Base-by-base conservation (phyloP, 208 protist genomes). In the Wallacemonas sp. region DNA sequence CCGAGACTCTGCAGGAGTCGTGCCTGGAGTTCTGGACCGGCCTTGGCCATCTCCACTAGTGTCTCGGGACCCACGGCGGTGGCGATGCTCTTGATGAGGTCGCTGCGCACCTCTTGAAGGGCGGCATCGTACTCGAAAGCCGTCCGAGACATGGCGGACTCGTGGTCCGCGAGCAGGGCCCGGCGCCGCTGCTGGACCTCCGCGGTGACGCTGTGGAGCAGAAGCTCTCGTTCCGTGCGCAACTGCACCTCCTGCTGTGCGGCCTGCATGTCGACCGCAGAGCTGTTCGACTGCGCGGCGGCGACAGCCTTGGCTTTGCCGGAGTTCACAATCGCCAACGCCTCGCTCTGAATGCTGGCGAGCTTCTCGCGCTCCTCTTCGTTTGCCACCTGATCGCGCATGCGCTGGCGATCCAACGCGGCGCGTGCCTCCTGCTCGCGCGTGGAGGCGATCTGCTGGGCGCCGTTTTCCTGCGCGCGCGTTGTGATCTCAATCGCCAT, bases 401-500 rank as follows among this genome's bases (percentile, higher is more conserved):
- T 98, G 48, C 88, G 87, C 78, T 97, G 93, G 17, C 84, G 76
- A 54, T 98, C 96, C 27, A 99, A 85, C 44, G 75, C 58, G 41
- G 93, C 96, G 46, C 70, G 71, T 27, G 97, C 92, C 75, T 88
- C 79, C 83, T 98, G 96, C 76, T 98, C 97, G 1, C 83, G 71
- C 8, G 81, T 80, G 48, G 83, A 74, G 37, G 97, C 95, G 57
- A 97, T 78, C 69, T 98, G 95, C 64, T 88, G 76, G 32, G 97
- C 95, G 41, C 83, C 73, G 12, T 87, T 85, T 79, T 98, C 93
- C 79, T 98, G 96, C 15, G 92, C 93, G 57, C 95, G 94, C 13
- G 96, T 98, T 15, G 97, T 95, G 54, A 98, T 98, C 71, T 98
- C 93, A 68, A 99, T 98, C 21, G 96, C 97, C 48, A 98, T 91